These are phyloP conservation scores for Trametes gibbosa DNA, from an alignment of 768 basidiomycete genomes.

Conservation along the genomic window DNA sequence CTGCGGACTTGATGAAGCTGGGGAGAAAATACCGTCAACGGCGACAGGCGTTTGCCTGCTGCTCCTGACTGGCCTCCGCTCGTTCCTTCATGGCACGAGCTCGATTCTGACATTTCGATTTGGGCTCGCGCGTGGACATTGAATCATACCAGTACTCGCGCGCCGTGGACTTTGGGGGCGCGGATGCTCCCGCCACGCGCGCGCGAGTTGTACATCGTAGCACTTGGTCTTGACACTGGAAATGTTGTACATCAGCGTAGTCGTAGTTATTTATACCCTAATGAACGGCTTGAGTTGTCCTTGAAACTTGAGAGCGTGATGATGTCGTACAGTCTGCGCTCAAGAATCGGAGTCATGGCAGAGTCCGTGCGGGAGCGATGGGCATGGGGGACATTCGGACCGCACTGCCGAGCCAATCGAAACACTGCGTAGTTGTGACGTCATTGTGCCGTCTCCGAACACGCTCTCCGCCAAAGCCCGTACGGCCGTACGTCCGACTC, in stretches of 20 bases:
- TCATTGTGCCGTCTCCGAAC: too few relatives aligned
- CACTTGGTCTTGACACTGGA: neutral
- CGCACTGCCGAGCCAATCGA: too few relatives aligned
- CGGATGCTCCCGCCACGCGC: neutral
- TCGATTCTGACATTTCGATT: neutral
- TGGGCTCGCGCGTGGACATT: neutral
- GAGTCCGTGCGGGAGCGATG: too few relatives aligned
- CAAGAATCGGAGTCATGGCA: too few relatives aligned
- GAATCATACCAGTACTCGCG: neutral
- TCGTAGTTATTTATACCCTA: slow-evolving; percentile 15
- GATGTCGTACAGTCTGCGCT: too few relatives aligned
- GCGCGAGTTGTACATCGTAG: neutral
- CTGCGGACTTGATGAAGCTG: neutral
- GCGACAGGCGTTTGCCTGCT: neutral
- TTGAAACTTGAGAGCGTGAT: too few relatives aligned
- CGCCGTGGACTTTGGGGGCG: neutral
- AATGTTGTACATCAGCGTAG: slow-evolving; percentile 3
- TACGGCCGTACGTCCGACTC: too few relatives aligned
- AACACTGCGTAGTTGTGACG: too few relatives aligned
- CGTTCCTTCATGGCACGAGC: neutral
- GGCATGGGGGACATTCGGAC: too few relatives aligned
- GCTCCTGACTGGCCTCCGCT: neutral
- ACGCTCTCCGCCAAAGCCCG: too few relatives aligned
- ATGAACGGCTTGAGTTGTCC: too few relatives aligned
- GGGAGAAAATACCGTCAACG: neutral